Base-by-base conservation (phyloP, 2,329 filamentous ascomycete genomes). In the Phyllosticta citribraziliensis region DNA sequence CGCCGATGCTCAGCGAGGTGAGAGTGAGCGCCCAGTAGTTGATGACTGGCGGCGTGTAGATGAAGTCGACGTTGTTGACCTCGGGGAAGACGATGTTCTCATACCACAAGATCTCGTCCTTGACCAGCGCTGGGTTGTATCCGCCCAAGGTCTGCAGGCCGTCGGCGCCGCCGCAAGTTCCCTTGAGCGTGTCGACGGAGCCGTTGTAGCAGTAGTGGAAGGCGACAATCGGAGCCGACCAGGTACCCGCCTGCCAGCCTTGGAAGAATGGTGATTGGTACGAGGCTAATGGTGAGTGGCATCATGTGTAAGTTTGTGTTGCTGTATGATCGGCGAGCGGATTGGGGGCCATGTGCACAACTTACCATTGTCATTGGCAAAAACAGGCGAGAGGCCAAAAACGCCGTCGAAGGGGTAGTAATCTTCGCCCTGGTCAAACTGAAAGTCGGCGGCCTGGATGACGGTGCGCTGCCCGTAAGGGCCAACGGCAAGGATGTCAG, bases 131-230 rank as follows among this genome's bases (percentile, higher is more conserved):
- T 17, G 50, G 47, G 56, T 64, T 59, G 57, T 64, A 66, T 50
- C 65, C 65, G 22, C 65, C 65, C 24, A 66, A 56, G 12, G 64
- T 66, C 56, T 66, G 65, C 19, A 65, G 25, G 51, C 55, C 65
- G 50, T 66, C 65, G 52, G 60, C 51, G 22, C 63, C 63, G 47
- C 56, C 59, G 57, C 65, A 66, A 11, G 56, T 62, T 12, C 47
- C 55, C 52, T 65, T 66, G 20, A 51, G 55, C 17, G 25, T 53
- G 19, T 66, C 65, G 20, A 58, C 27, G 12, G 63, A 63, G 52
- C 65, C 63, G 10, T 65, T 60, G 33, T 65, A 66, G 63, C 65
- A 66, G 30, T 65, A 66, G 30, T 65, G 59, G 55, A 65, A 65
- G 25, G 65, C 63, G 54, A 52, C 58, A 17, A 50, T 54, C 35